These are phyloP conservation scores for Hippophae rhamnoides DNA, from an alignment of 306 rosid species.

Conservation along the genomic window DNA sequence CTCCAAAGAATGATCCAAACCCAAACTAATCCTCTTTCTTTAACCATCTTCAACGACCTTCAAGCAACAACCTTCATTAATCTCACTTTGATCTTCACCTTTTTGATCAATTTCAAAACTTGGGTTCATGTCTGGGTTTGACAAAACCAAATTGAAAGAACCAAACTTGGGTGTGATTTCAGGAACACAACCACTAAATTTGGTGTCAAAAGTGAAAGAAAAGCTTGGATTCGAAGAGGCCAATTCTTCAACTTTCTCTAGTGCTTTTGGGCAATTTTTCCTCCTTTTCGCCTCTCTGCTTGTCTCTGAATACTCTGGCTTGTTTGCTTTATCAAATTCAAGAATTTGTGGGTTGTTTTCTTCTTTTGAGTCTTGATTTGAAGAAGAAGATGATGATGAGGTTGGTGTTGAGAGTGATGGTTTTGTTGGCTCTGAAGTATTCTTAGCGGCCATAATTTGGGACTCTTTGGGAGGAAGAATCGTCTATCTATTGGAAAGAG, in stretches of 20 bases:
- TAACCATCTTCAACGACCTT: too few relatives aligned
- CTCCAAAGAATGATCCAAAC: too few relatives aligned
- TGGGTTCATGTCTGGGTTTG: not conserved
- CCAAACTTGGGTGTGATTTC: conserved; percentile 43
- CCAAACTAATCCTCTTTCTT: too few relatives aligned
- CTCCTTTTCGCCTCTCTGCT: conserved; percentile 32
- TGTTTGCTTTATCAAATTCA: not conserved
- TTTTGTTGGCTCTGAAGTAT: not conserved
- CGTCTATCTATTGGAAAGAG: not conserved
- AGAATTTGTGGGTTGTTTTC: not conserved
- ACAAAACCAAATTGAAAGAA: conserved; percentile 27
- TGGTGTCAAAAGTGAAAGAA: conserved; percentile 37
- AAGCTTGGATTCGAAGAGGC: conserved; percentile 17
- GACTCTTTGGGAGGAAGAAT: not conserved
- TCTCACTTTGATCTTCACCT: conserved; percentile 2
- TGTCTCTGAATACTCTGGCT: not conserved
- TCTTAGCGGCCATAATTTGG: conserved; percentile 8
- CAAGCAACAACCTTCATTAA: not conserved
- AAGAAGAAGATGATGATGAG: not conserved
- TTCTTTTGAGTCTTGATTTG: not conserved
- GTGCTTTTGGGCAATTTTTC: conserved; percentile 28
- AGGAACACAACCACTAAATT: conserved; percentile 19
- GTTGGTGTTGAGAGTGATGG: too few relatives aligned
- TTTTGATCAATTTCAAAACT: not conserved
- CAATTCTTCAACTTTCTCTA: conserved; percentile 25